Base-by-base conservation (phyloP, 768 basidiomycete genomes). In the Sporobolomyces pararoseus region DNA sequence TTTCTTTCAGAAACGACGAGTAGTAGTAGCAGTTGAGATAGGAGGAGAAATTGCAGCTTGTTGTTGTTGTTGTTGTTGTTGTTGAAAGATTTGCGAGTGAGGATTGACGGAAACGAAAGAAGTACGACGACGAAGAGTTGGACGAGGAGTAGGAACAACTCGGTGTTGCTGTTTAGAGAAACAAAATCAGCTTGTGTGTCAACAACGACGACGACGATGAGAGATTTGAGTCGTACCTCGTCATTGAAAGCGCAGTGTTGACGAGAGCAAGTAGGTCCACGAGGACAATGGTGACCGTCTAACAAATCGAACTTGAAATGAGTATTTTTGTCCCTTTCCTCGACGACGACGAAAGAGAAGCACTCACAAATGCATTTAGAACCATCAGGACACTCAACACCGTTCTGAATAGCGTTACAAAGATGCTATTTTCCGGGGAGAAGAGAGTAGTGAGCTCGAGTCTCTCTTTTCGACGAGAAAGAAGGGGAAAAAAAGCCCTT, bases 361-460 rank as follows among this genome's bases (percentile, higher is more conserved):
- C 27, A 17, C 27, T 21, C 27, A 60, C 68, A 44, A 27, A 69
- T 63, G 47, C 69, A 70, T 19, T 61, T 59, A 1, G 60, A 34
- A 13, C 64, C 69, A 37, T 73, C 72, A 0, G 61, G 55, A 51
- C 72, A 73, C 0, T 32, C 35, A n/a, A 66, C 44, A 3, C 72
- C 72, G 37, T 66, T 59, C 46, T 63, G 61, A 51, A 73, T 63
- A 0, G 73, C 63, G 66, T 74, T 74, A 50, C 73, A 74, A 35
- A 71, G 73, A 42, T 66, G 63, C 69, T 63, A 46, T 19, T n/a
- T n/a, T n/a, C n/a, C n/a, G n/a, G n/a, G n/a, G n/a, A n/a, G n/a
- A n/a, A n/a, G n/a, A n/a, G n/a, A n/a, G n/a, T n/a, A n/a, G n/a
- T n/a, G n/a, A n/a, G n/a, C n/a, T n/a, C n/a, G n/a, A n/a, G n/a